Percentiles rank a stretch among this genome's conserved stretches.
Conservation (phyloP, 2,329 filamentous ascomycete genomes). For the Sarocladium strictum region DNA sequence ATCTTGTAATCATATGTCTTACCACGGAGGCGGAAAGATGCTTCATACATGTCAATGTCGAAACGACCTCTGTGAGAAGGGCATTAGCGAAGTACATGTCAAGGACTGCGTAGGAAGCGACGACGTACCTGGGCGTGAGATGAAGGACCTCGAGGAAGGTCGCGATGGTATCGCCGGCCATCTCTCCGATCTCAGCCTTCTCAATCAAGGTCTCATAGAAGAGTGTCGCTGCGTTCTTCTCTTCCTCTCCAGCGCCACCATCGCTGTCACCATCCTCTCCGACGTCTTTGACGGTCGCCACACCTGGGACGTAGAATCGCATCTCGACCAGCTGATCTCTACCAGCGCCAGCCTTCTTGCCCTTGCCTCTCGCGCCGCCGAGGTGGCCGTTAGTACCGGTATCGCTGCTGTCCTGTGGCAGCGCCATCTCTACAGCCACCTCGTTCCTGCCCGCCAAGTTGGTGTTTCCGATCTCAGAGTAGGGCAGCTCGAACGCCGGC, state of each 20-base stretch:
- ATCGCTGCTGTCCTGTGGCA: conserved; percentile 65
- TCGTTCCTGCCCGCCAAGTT: conserved; percentile 97
- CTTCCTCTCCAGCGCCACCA: conserved; percentile 54
- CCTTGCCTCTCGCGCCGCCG: conserved; percentile 67
- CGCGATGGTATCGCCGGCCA: conserved; percentile 96
- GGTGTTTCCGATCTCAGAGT: conserved; percentile 95
- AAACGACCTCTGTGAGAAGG: conserved; percentile 73
- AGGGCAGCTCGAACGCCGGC: conserved; percentile 93
- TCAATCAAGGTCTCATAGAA: conserved; percentile 98
- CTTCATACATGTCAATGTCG: conserved; percentile 99
- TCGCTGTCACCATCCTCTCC: conserved; percentile 68
- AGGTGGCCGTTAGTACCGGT: conserved; percentile 68
- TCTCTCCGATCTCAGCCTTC: conserved; percentile 98
- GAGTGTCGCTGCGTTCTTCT: conserved; percentile 92
- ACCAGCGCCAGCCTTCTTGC: conserved; percentile 84
- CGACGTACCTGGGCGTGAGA: conserved; percentile 75
- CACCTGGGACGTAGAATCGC: conserved; percentile 96
- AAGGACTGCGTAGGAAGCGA: background rate
- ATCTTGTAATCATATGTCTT: conserved; percentile 99
- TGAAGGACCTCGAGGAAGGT: conserved; percentile 96
- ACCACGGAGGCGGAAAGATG: conserved; percentile 90
- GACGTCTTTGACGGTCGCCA: conserved; percentile 69
- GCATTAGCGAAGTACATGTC: conserved; percentile 16
- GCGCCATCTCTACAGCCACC: conserved; percentile 88
- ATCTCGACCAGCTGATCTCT: conserved; percentile 95